Evolutionary conservation across 2,329 filamentous ascomycete genomes (phyloP).

Genomic region (Apiospora saccharicola): DNA sequence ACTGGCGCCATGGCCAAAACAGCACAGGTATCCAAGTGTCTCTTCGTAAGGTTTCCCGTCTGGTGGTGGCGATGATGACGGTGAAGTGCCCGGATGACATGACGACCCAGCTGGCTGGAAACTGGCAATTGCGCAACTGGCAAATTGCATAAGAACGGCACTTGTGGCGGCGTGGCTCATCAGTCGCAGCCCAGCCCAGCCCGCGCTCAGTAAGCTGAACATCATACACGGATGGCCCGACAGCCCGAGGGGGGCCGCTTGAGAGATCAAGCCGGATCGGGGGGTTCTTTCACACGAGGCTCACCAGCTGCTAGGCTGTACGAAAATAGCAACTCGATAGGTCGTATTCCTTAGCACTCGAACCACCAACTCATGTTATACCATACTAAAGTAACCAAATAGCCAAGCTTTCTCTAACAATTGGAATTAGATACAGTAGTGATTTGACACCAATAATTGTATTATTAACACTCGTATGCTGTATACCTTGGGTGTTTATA

Average conservation of each 20-base stretch:
- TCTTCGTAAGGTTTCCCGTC: conserved; percentile 5
- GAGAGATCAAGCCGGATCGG: background rate
- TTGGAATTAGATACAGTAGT: no score
- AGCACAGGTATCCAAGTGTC: background rate
- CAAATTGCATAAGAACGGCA: background rate
- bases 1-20: conserved; percentile 17
- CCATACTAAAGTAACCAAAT: background rate
- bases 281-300: conserved; percentile 9
- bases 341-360: background rate
- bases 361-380: conserved; percentile 5
- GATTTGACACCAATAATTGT: no score
- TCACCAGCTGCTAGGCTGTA: background rate
- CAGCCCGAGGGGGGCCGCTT: background rate
- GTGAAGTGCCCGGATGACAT: conserved; percentile 2
- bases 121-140: background rate
- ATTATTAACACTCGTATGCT: no score
- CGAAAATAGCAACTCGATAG: conserved; percentile 4
- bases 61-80: conserved; percentile 12
- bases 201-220: conserved; percentile 9
- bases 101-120: background rate
- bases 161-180: conserved; percentile 19
- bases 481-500: no score
- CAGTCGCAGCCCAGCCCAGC: conserved; percentile 8
- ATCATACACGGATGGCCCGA: conserved; percentile 4
- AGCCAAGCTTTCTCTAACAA: no score